These are phyloP conservation scores for Vaccinium darrowii DNA, from an alignment of 148 eudicot species.

Conservation along the genomic window DNA sequence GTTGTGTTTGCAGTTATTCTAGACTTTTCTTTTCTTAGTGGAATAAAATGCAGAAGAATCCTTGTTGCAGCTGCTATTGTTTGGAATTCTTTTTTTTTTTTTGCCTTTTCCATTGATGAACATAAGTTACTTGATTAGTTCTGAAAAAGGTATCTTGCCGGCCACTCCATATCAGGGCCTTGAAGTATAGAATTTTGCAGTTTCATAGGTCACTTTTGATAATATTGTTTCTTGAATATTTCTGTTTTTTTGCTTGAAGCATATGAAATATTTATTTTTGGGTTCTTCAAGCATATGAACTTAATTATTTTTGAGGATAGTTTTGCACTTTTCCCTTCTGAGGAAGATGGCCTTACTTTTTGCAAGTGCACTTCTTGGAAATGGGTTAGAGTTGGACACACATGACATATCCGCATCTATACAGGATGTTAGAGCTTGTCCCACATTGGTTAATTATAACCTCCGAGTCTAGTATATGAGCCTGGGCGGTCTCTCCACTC, in stretches of 20 bases:
- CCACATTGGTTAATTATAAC: no score
- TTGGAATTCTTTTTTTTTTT: neutral
- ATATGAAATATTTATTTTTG: neutral
- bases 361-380: neutral
- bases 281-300: conserved; percentile 8
- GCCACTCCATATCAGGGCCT: neutral
- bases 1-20: conserved; percentile 10
- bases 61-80: neutral
- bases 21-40: neutral
- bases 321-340: neutral
- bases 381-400: conserved; percentile 1
- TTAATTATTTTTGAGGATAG: neutral
- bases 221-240: neutral
- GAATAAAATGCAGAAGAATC: neutral
- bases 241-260: neutral
- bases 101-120: neutral
- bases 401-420: neutral
- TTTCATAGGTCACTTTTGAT: neutral
- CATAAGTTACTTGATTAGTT: neutral
- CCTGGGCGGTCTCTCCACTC: no score
- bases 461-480: no score
- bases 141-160: neutral
- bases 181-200: neutral
- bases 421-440: neutral
- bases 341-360: neutral